These are phyloP conservation scores for Acanthamoeba triangularis DNA, from an alignment of 208 protist species.

Conservation along the genomic window DNA sequence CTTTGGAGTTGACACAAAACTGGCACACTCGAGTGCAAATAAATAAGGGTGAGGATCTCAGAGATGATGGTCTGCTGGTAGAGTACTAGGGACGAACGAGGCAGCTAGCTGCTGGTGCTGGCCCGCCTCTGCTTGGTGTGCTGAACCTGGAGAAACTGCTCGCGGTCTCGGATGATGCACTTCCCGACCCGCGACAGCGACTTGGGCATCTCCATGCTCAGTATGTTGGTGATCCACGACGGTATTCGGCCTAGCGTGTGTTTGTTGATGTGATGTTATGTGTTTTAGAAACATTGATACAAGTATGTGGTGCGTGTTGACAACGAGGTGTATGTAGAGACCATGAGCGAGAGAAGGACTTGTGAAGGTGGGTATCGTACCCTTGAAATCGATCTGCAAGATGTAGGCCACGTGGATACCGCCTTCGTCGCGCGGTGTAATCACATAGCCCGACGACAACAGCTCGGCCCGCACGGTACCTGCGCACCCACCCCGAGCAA, in stretches of 20 bases:
- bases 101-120: neutral
- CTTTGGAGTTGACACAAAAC: neutral
- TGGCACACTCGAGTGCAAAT: neutral
- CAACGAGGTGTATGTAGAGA: no score
- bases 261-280: neutral
- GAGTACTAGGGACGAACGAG: no score
- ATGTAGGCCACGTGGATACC: slow-evolving; percentile 47
- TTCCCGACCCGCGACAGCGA: slow-evolving; percentile 27
- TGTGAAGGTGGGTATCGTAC: neutral
- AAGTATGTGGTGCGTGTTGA: no score
- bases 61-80: no score
- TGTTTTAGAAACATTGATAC: neutral
- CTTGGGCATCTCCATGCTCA: slow-evolving; percentile 57
- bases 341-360: neutral
- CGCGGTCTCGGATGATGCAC: neutral
- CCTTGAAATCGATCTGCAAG: slow-evolving; percentile 30
- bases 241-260: slow-evolving; percentile 9
- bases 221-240: neutral
- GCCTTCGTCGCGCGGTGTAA: slow-evolving; percentile 4
- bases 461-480: slow-evolving; percentile 13
- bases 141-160: neutral
- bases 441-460: slow-evolving; percentile 18
- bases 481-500: neutral
- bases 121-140: neutral
- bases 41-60: no score